These are phyloP conservation scores for Aspergillus brasiliensis DNA, from an alignment of 2,329 filamentous ascomycete species.

Conservation along the genomic window DNA sequence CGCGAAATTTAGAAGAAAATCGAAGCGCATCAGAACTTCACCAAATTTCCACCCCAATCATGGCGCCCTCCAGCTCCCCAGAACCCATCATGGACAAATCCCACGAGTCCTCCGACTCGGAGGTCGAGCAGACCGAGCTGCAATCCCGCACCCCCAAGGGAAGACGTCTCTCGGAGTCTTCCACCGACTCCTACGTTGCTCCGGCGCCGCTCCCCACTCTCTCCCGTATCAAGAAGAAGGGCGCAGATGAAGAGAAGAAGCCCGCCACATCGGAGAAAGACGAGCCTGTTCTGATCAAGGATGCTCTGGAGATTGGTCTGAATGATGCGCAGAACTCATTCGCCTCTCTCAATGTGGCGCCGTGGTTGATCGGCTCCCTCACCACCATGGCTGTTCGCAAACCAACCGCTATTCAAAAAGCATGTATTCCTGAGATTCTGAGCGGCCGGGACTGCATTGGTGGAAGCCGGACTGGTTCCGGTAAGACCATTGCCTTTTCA, in stretches of 20 bases:
- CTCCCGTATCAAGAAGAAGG: constrained; percentile 47
- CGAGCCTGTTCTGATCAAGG: constrained; percentile 42
- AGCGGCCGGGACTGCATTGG: constrained; percentile 93
- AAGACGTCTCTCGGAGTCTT: constrained; percentile 42
- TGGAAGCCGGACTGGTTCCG: constrained; percentile 90
- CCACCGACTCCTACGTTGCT: constrained; percentile 36
- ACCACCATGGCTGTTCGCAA: constrained; percentile 76
- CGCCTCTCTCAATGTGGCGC: constrained; percentile 69
- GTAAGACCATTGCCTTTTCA: constrained; percentile 95
- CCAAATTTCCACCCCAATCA: constrained; percentile 21
- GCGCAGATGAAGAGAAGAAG: constrained; percentile 18
- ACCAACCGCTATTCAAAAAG: constrained; percentile 90
- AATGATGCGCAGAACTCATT: constrained; percentile 62
- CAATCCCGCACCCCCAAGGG: constrained; percentile 41
- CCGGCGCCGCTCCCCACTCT: constrained; percentile 39
- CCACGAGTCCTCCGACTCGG: constrained; percentile 19
- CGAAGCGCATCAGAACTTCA: constrained; percentile 16
- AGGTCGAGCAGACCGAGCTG: constrained; percentile 21
- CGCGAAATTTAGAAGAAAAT: constrained; percentile 32
- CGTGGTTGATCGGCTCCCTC: constrained; percentile 86
- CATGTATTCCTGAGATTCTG: constrained; percentile 89
- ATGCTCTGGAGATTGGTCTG: constrained; percentile 44
- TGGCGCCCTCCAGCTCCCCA: constrained; percentile 30
- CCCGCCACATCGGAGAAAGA: constrained; percentile 24
- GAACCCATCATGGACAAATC: constrained; percentile 27